Evolutionary conservation across 371 early-diverging fungal species (phyloP).

Genomic region (Saksenaea vasiformis): DNA sequence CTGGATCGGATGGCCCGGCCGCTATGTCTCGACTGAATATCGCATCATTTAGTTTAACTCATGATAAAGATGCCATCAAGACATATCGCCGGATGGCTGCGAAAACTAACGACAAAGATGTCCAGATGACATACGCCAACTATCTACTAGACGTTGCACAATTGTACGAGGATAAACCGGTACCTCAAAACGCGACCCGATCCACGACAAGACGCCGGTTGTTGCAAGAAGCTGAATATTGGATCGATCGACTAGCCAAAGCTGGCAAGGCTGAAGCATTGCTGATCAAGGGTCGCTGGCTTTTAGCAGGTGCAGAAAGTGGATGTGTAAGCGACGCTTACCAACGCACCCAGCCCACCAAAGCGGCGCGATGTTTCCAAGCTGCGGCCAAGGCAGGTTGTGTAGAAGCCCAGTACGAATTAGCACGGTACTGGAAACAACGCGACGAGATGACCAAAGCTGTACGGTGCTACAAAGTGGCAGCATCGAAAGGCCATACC

Average conservation of each 20-base stretch:
- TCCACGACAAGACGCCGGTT: slow-evolving; percentile 26
- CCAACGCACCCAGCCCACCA: slow-evolving; percentile 2
- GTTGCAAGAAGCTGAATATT: slow-evolving; percentile 67
- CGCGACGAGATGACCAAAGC: slow-evolving; percentile 67
- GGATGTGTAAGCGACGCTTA: slow-evolving; percentile 5
- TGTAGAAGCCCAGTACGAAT: slow-evolving; percentile 8
- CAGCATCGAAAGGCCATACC: slow-evolving; percentile 71
- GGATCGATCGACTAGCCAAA: slow-evolving; percentile 71
- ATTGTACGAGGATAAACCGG: slow-evolving; percentile 17
- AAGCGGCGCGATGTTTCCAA: slow-evolving; percentile 14
- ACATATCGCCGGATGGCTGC: slow-evolving; percentile 75
- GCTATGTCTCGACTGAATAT: slow-evolving; percentile 1
- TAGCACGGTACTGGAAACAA: slow-evolving; percentile 48
- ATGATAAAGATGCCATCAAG: slow-evolving; percentile 32
- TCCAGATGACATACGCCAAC: slow-evolving; percentile 74
- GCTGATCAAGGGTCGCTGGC: slow-evolving; percentile 70
- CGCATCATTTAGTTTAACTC: slow-evolving; percentile 26
- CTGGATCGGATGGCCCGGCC: neutral
- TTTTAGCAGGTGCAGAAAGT: slow-evolving; percentile 21
- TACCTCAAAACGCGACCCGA: slow-evolving; percentile 4
- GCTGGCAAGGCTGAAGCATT: slow-evolving; percentile 70
- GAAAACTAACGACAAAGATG: slow-evolving; percentile 67
- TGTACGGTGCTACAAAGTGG: slow-evolving; percentile 72
- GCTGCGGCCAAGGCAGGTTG: slow-evolving; percentile 18
- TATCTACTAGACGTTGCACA: slow-evolving; percentile 59